Conservation (phyloP, 352 stramenopile genomes). For the Phytopythium aichiense region DNA sequence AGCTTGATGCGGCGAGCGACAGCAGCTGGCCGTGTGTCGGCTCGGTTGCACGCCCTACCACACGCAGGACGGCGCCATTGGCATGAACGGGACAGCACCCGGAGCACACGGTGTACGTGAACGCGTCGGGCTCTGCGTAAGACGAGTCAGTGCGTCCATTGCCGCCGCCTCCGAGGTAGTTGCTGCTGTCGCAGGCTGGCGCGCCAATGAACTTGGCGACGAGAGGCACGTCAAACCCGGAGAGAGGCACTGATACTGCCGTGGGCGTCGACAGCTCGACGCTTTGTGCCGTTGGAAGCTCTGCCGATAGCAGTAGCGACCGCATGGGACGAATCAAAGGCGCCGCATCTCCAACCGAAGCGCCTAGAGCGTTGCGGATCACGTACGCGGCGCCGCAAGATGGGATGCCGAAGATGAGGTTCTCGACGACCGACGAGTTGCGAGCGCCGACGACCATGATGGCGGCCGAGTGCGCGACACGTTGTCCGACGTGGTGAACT, state of each 20-base stretch:
- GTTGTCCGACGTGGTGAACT: slow-evolving; percentile 59
- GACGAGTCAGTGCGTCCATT: slow-evolving; percentile 45
- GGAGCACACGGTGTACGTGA: slow-evolving; percentile 57
- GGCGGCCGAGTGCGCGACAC: slow-evolving; percentile 42
- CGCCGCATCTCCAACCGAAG: slow-evolving; percentile 14
- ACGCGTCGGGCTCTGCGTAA: slow-evolving; percentile 38
- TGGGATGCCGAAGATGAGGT: slow-evolving; percentile 56
- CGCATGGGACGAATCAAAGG: slow-evolving; percentile 30
- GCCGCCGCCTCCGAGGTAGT: slow-evolving; percentile 11
- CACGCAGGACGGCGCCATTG: slow-evolving; percentile 43
- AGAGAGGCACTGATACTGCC: slow-evolving; percentile 33
- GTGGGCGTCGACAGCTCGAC: slow-evolving; percentile 31
- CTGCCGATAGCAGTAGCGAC: slow-evolving; percentile 9
- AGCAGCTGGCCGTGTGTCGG: slow-evolving; percentile 11
- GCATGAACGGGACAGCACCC: slow-evolving; percentile 62
- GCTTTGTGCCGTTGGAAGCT: background rate
- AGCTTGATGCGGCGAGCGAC: slow-evolving; percentile 5
- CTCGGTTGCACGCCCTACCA: slow-evolving; percentile 28
- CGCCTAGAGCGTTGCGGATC: slow-evolving; percentile 42
- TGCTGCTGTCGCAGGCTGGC: slow-evolving; percentile 39
- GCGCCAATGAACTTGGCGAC: slow-evolving; percentile 68
- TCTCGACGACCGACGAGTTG: slow-evolving; percentile 44
- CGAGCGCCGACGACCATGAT: slow-evolving; percentile 49
- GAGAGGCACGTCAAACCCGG: slow-evolving; percentile 53
- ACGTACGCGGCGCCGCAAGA: slow-evolving; percentile 18